Evolutionary conservation across 805 yeast genomes (phyloP).

Genomic region (Yarrowia deformans): DNA sequence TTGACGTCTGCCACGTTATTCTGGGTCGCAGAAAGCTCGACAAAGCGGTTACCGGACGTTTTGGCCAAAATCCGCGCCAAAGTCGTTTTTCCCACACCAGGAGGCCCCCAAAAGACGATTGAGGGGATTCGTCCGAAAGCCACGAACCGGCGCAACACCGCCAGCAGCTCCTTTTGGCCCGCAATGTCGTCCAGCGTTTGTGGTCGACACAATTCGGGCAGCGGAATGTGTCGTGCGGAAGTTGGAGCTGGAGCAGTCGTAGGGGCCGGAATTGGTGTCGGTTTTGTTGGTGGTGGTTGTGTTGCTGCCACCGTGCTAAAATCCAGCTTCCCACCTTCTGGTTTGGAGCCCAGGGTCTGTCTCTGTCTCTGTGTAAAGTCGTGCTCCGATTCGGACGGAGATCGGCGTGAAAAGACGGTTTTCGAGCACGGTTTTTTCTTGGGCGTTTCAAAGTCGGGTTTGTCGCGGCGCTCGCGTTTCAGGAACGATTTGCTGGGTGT

Average conservation of each 20-base stretch:
- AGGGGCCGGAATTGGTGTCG: background rate
- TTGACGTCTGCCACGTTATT: slow-evolving; percentile 72
- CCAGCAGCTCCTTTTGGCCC: slow-evolving; percentile 85
- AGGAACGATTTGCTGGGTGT: slow-evolving; percentile 21
- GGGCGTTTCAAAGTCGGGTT: slow-evolving; percentile 7
- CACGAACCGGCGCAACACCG: slow-evolving; percentile 69
- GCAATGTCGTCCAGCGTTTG: slow-evolving; percentile 68
- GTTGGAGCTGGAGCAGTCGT: background rate
- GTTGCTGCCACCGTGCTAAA: background rate
- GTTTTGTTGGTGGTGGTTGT: background rate
- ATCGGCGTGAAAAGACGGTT: slow-evolving; percentile 37
- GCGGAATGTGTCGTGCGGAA: slow-evolving; percentile 52
- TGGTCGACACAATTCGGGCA: slow-evolving; percentile 89
- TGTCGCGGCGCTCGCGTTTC: slow-evolving; percentile 32
- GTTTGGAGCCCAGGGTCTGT: background rate
- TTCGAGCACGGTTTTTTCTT: slow-evolving; percentile 23
- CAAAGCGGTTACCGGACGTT: slow-evolving; percentile 55
- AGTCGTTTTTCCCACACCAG: slow-evolving; percentile 92
- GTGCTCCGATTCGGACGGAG: slow-evolving; percentile 23
- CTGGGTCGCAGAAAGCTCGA: slow-evolving; percentile 86
- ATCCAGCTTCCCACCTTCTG: slow-evolving; percentile 1
- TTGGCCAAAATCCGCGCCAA: slow-evolving; percentile 74
- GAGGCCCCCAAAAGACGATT: slow-evolving; percentile 92
- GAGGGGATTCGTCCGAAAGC: slow-evolving; percentile 66
- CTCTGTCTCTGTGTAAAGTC: slow-evolving; percentile 25